Evolutionary conservation across 176 grass and related monocot species (phyloP).

Genomic region (Cenchrus americanus): DNA sequence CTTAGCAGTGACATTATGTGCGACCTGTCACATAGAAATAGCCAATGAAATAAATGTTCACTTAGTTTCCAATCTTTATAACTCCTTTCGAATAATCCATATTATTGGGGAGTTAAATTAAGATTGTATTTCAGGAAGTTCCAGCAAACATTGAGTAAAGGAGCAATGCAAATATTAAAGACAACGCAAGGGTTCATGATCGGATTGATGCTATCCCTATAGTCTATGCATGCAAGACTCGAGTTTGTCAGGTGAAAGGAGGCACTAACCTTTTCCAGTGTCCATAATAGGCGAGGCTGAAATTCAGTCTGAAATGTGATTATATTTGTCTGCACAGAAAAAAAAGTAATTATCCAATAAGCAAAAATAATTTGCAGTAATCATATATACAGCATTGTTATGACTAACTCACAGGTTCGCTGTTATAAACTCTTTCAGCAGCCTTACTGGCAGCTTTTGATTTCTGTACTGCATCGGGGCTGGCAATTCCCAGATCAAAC

Average conservation of each 20-base stretch:
- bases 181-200: neutral
- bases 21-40: slow-evolving; percentile 53
- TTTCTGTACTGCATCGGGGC: slow-evolving; percentile 54
- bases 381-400: neutral
- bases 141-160: neutral
- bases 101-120: neutral
- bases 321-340: slow-evolving; percentile 48
- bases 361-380: slow-evolving; percentile 13
- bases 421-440: slow-evolving; percentile 65
- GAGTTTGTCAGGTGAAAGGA: slow-evolving; percentile 34
- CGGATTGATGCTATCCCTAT: neutral
- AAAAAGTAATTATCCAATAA: slow-evolving; percentile 17
- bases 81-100: neutral
- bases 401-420: slow-evolving; percentile 62
- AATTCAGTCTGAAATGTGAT: slow-evolving; percentile 71
- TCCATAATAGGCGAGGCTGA: slow-evolving; percentile 80
- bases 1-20: slow-evolving; percentile 59
- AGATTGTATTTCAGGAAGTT: neutral
- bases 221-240: neutral
- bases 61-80: neutral
- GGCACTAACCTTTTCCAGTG: slow-evolving; percentile 63
- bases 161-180: neutral
- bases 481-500: slow-evolving; percentile 56
- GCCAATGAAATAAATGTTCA: neutral
- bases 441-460: slow-evolving; percentile 54